Evolutionary conservation across 2,329 filamentous ascomycete species (phyloP).

Genomic region (Corynespora cassiicola): DNA sequence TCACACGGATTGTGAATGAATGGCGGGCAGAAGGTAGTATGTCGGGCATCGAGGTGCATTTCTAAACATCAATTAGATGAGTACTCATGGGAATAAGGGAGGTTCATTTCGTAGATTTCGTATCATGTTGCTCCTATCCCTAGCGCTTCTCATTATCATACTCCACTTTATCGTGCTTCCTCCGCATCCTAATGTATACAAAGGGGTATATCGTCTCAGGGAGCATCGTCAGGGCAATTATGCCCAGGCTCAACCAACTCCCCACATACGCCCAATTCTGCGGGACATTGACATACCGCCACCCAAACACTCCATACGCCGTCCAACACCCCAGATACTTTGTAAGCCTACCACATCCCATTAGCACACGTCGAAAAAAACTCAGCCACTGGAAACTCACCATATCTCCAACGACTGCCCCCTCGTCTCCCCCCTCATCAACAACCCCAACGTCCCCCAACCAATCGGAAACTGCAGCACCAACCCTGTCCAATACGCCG

Average conservation of each 20-base stretch:
- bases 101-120: too few species aligned
- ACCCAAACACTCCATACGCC: conserved; percentile 48
- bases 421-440: conserved; percentile 38
- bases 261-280: conserved; percentile 49
- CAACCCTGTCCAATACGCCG: conserved; percentile 49
- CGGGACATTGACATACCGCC: conserved; percentile 48
- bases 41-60: too few species aligned
- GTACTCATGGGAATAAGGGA: too few species aligned
- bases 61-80: too few species aligned
- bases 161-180: not conserved
- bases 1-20: conserved; percentile 15
- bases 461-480: conserved; percentile 48
- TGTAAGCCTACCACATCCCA: conserved; percentile 36
- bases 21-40: conserved; percentile 17
- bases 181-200: conserved; percentile 42
- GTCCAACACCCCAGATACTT: conserved; percentile 47
- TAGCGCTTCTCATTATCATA: conserved; percentile 1
- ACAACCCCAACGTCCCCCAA: conserved; percentile 42
- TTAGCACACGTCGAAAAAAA: not conserved
- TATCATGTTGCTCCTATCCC: too few species aligned
- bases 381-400: conserved; percentile 31
- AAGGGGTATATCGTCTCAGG: conserved; percentile 48
- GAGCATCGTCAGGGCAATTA: conserved; percentile 45
- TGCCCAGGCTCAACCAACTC: conserved; percentile 37
- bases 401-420: conserved; percentile 50